A percentile compares a stretch with the other conserved stretches of the same genome.
phyloP scores from a whole-genome alignment of 2,329 filamentous ascomycete genomes.

The Aspergillus japonicus region DNA sequence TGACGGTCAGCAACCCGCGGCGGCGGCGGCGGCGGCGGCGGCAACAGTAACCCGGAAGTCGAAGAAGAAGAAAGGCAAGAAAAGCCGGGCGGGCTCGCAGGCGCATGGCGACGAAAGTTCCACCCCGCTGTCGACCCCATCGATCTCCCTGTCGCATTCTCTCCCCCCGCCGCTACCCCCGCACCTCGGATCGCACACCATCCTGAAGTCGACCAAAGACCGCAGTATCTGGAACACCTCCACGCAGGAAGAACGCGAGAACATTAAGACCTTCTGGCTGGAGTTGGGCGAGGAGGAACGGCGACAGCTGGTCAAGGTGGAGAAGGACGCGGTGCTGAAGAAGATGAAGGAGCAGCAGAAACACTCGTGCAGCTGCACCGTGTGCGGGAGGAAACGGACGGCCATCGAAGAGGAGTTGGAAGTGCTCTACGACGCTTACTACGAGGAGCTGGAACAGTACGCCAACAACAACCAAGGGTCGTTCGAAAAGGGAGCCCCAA shows the following conservation, averaged over 20 bases:
- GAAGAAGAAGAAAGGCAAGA: constrained; percentile 45
- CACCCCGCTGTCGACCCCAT: constrained; percentile 44
- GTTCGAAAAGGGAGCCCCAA: constrained; percentile 62
- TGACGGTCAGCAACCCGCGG: constrained; percentile 21
- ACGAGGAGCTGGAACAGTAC: constrained; percentile 96
- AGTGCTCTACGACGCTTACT: constrained; percentile 96
- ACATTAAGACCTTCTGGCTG: constrained; percentile 98
- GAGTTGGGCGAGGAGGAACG: constrained; percentile 91
- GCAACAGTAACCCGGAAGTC: constrained; percentile 30
- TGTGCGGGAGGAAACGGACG: constrained; percentile 92
- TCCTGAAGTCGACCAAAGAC: constrained; percentile 61
- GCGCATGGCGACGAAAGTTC: constrained; percentile 38
- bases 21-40: constrained; percentile 21
- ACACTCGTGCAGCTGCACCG: constrained; percentile 96
- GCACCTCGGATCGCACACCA: constrained; percentile 42
- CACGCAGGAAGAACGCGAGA: constrained; percentile 88
- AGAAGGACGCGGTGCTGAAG: constrained; percentile 94
- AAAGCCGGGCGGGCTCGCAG: constrained; percentile 36
- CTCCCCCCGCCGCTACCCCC: constrained; percentile 47
- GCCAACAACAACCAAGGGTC: constrained; percentile 74
- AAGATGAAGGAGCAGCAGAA: constrained; percentile 99
- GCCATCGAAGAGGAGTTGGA: constrained; percentile 98
- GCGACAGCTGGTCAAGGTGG: constrained; percentile 92
- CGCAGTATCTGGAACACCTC: constrained; percentile 94
- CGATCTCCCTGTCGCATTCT: constrained; percentile 42